phyloP scores from a whole-genome alignment of 1,284 basidiomycete genomes.

The Anthracocystis panici-leucophaei region DNA sequence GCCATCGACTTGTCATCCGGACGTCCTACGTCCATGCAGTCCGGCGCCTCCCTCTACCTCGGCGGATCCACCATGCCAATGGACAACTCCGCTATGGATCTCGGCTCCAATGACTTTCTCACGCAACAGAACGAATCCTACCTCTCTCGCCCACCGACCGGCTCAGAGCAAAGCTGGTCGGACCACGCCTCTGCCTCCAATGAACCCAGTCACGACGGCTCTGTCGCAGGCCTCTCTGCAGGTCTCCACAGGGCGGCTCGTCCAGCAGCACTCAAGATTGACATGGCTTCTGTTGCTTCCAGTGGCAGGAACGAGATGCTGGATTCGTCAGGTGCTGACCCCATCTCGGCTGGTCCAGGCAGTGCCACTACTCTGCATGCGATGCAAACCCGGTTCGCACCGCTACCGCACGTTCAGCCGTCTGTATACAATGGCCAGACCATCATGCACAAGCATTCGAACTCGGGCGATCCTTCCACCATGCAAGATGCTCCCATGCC shows the following conservation, averaged over 20 bases:
- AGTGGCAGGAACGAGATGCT: neutral
- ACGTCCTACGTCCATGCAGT: constrained; percentile 3
- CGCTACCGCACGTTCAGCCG: constrained; percentile 37
- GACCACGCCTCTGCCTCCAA: constrained; percentile 6
- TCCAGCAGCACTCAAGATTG: constrained; percentile 45
- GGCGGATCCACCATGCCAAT: constrained; percentile 10
- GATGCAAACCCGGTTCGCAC: constrained; percentile 39
- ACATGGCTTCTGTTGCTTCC: constrained; percentile 26
- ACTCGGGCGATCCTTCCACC: neutral
- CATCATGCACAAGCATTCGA: constrained; percentile 18
- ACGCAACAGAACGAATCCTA: constrained; percentile 15
- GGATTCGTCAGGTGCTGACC: constrained; percentile 4
- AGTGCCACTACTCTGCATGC: constrained; percentile 28
- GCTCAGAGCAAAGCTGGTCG: constrained; percentile 37
- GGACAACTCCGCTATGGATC: constrained; percentile 13
- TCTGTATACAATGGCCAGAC: constrained; percentile 26
- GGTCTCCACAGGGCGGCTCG: constrained; percentile 26
- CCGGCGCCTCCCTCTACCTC: constrained; percentile 14
- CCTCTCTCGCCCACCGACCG: constrained; percentile 29
- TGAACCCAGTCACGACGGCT: constrained; percentile 3
- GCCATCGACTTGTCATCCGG: neutral
- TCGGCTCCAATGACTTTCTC: constrained; percentile 5
- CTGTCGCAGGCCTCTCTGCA: constrained; percentile 1
- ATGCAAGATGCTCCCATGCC: constrained; percentile 22
- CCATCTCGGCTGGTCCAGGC: constrained; percentile 16